Evolutionary conservation across 805 yeast species (phyloP).

Genomic region (Candida multigemmis): DNA sequence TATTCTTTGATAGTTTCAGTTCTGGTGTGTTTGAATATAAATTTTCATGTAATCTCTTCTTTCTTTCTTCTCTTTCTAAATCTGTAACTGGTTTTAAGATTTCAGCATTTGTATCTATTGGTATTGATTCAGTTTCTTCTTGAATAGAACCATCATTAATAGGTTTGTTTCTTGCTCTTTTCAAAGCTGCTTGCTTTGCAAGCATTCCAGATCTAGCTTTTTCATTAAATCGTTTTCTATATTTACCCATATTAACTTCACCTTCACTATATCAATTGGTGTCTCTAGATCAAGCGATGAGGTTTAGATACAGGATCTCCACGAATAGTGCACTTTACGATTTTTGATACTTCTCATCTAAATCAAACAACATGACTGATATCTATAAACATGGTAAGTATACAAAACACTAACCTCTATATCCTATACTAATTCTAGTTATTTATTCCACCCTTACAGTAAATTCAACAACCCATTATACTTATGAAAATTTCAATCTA

Average conservation of each 20-base stretch:
- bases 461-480: slow-evolving; percentile 52
- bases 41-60: slow-evolving; percentile 53
- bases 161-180: slow-evolving; percentile 64
- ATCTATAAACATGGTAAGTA: slow-evolving; percentile 16
- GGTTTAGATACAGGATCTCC: too few relatives aligned
- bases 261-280: slow-evolving; percentile 1
- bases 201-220: slow-evolving; percentile 82
- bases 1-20: slow-evolving; percentile 57
- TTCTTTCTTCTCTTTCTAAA: slow-evolving; percentile 55
- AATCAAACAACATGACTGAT: slow-evolving; percentile 12
- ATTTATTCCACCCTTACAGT: slow-evolving; percentile 39
- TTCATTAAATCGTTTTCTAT: slow-evolving; percentile 72
- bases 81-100: slow-evolving; percentile 52
- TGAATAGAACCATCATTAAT: slow-evolving; percentile 41
- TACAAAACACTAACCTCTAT: neutral
- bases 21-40: slow-evolving; percentile 46
- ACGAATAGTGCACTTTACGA: too few relatives aligned
- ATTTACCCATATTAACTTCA: slow-evolving; percentile 58
- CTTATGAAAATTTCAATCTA: slow-evolving; percentile 42
- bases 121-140: slow-evolving; percentile 21
- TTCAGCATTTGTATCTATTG: slow-evolving; percentile 49
- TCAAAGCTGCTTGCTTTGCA: slow-evolving; percentile 65
- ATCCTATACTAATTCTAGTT: slow-evolving; percentile 18
- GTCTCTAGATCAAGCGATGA: slow-evolving; percentile 1
- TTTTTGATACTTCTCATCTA: too few relatives aligned